phyloP scores from a whole-genome alignment of 2,329 filamentous ascomycete species.

The Camillea tinctor region DNA sequence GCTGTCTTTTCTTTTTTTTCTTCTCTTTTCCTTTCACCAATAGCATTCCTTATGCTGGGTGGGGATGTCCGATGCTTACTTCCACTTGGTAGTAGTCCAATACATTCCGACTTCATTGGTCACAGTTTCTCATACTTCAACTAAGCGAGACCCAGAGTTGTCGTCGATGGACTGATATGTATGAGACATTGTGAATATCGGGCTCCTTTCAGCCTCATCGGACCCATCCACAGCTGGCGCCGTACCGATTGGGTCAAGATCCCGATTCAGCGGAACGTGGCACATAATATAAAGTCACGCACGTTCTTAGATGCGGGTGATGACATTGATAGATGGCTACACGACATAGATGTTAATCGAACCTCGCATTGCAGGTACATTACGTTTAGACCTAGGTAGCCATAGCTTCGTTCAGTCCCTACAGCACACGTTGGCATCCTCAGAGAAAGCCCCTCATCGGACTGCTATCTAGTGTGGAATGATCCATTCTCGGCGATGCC shows the following conservation, averaged over 20 bases:
- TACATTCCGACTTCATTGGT: background rate
- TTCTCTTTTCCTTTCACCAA: too few species aligned
- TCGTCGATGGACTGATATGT: background rate
- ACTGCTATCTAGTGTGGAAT: background rate
- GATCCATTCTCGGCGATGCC: constrained; percentile 3
- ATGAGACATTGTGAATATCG: background rate
- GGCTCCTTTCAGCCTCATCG: background rate
- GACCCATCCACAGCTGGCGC: background rate
- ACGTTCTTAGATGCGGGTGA: background rate
- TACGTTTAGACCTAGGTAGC: background rate
- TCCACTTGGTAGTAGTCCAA: background rate
- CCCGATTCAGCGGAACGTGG: background rate
- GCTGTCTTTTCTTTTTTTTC: too few species aligned
- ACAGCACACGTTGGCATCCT: background rate
- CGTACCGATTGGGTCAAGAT: background rate
- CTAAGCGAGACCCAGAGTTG: background rate
- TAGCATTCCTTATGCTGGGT: background rate
- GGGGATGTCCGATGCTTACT: background rate
- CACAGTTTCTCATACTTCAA: background rate
- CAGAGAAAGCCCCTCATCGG: background rate
- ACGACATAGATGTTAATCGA: background rate
- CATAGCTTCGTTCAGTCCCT: background rate
- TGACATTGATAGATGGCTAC: background rate
- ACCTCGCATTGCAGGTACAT: background rate
- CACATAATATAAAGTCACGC: background rate